Conservation (phyloP, 2,329 filamentous ascomycete genomes). For the Verticillium zaregamsianum region DNA sequence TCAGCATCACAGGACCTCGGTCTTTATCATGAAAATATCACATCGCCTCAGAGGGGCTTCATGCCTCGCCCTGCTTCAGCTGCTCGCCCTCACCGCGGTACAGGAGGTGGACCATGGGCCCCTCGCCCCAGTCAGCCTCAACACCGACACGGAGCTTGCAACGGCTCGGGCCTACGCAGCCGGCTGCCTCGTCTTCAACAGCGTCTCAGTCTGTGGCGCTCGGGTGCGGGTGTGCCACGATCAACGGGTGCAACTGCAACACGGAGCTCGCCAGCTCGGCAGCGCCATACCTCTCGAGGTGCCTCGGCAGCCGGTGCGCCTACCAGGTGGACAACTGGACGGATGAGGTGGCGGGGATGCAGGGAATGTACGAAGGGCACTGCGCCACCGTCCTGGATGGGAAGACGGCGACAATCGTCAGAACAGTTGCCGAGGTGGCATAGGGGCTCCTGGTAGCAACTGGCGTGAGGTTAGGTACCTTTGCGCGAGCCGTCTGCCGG, state of each 20-base stretch:
- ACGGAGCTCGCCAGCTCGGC: slow-evolving; percentile 16
- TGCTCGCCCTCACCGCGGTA: neutral
- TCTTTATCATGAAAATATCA: neutral
- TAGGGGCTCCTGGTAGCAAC: too few relatives aligned
- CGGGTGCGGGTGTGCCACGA: slow-evolving; percentile 17
- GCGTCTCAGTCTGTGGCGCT: slow-evolving; percentile 13
- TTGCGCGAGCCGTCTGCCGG: too few relatives aligned
- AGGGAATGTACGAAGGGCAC: slow-evolving; percentile 17
- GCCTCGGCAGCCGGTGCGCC: slow-evolving; percentile 17
- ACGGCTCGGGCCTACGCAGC: slow-evolving; percentile 17
- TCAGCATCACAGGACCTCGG: neutral
- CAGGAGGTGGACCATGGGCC: slow-evolving; percentile 10
- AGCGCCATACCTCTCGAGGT: slow-evolving; percentile 17
- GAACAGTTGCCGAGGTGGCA: neutral
- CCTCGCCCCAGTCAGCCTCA: slow-evolving; percentile 9
- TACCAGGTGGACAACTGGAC: slow-evolving; percentile 14
- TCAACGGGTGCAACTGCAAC: slow-evolving; percentile 21
- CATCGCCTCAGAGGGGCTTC: neutral
- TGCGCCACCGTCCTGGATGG: slow-evolving; percentile 18
- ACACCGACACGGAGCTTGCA: slow-evolving; percentile 7
- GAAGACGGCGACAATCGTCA: neutral
- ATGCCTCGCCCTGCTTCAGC: neutral
- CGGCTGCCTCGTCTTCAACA: slow-evolving; percentile 19
- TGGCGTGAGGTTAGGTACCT: too few relatives aligned
- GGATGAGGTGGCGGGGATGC: slow-evolving; percentile 15